A percentile compares a stretch with the other conserved stretches of the same genome.
Conservation (phyloP, 2,329 filamentous ascomycete genomes). For the Lasiodiplodia theobromae region DNA sequence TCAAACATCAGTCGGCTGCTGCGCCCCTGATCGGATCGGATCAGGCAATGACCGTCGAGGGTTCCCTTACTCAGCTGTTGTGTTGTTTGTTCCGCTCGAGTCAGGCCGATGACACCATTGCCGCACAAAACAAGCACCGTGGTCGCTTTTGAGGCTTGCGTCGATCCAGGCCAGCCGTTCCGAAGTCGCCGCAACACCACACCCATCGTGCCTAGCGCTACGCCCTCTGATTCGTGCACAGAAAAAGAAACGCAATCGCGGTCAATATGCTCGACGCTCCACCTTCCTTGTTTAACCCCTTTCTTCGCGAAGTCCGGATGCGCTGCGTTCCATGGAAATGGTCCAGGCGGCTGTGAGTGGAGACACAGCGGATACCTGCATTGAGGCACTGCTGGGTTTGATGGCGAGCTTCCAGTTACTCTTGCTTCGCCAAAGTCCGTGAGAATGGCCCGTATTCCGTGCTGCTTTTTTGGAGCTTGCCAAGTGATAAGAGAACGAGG, state of each 20-base stretch:
- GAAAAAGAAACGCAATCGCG: neutral
- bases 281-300: neutral
- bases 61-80: too few relatives aligned
- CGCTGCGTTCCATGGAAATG: neutral
- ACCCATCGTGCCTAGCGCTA: neutral
- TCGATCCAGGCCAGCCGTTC: neutral
- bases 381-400: neutral
- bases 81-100: neutral
- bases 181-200: neutral
- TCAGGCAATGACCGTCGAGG: neutral
- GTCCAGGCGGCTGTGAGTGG: slow-evolving; percentile 2
- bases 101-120: slow-evolving; percentile 3
- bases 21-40: neutral
- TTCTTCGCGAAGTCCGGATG: neutral
- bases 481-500: slow-evolving; percentile 14
- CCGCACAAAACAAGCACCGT: neutral
- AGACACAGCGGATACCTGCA: neutral
- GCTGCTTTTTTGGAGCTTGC: neutral
- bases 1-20: neutral
- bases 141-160: neutral
- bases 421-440: neutral
- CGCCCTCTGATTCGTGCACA: neutral
- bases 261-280: neutral
- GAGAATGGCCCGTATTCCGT: neutral
- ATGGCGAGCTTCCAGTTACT: slow-evolving; percentile 3